These are phyloP conservation scores for Sphagnum fallax DNA, from an alignment of 228 moss, liverwort and hornwort genomes.

Conservation along the genomic window DNA sequence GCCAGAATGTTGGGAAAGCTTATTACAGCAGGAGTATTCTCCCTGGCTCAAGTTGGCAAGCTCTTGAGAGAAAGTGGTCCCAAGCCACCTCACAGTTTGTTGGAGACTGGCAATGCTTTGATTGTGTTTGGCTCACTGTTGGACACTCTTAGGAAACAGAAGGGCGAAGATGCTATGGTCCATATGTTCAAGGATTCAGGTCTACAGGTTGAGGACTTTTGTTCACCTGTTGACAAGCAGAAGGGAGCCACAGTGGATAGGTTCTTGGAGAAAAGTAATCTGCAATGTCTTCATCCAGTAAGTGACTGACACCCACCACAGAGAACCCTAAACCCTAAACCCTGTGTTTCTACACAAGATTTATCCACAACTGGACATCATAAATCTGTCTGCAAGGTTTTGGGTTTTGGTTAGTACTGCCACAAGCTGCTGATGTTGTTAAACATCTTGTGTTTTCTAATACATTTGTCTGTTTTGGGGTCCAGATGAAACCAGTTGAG, in stretches of 20 bases:
- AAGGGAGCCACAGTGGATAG: slow-evolving; percentile 53
- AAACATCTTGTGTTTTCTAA: no score
- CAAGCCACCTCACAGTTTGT: slow-evolving; percentile 49
- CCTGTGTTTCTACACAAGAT: no score
- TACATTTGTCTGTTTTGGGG: neutral
- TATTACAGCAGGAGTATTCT: slow-evolving; percentile 42
- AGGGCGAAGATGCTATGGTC: slow-evolving; percentile 69
- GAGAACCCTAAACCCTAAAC: no score
- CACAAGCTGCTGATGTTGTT: no score
- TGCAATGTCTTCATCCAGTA: slow-evolving; percentile 81
- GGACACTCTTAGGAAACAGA: slow-evolving; percentile 69
- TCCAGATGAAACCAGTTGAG: slow-evolving; percentile 87
- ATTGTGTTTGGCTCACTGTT: slow-evolving; percentile 50
- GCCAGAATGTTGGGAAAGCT: slow-evolving; percentile 63
- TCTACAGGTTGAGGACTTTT: slow-evolving; percentile 61
- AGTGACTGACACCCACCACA: neutral
- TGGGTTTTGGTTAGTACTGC: no score
- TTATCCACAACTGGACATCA: no score
- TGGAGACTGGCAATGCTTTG: slow-evolving; percentile 61
- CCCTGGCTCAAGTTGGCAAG: slow-evolving; percentile 62
- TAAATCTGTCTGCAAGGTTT: no score
- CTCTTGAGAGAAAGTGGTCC: slow-evolving; percentile 51
- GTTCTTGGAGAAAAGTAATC: slow-evolving; percentile 50
- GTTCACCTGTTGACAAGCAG: slow-evolving; percentile 40
- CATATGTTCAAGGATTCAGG: slow-evolving; percentile 65